A percentile compares a stretch with the other conserved stretches of the same genome.
phyloP scores from a whole-genome alignment of 495 filamentous ascomycete genomes.

The Tricharina praecox region DNA sequence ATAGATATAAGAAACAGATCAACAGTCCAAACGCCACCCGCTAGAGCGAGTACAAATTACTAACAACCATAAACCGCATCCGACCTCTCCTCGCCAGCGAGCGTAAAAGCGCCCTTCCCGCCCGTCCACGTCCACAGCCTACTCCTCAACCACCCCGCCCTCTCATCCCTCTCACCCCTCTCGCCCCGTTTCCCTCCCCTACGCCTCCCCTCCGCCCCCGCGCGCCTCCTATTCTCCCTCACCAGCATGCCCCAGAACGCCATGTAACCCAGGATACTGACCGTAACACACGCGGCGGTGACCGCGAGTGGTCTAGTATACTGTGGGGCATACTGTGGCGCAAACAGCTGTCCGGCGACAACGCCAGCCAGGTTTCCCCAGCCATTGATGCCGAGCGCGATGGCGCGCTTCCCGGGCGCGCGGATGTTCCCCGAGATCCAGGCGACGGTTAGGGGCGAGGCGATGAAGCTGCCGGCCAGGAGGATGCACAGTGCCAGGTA shows the following conservation, averaged over 20 bases:
- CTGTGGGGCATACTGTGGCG: conserved; percentile 28
- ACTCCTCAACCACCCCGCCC: not conserved
- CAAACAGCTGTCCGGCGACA: conserved; percentile 33
- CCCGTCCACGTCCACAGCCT: not conserved
- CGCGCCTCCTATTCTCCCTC: conserved; percentile 28
- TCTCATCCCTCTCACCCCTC: not conserved
- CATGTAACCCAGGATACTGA: conserved; percentile 31
- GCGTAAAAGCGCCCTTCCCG: not conserved
- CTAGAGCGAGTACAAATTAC: too few relatives aligned
- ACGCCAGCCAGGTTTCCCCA: conserved; percentile 44
- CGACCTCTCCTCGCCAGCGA: not conserved
- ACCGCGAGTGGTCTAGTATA: conserved; percentile 32
- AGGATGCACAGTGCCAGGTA: conserved; percentile 40
- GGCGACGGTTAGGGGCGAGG: conserved; percentile 39
- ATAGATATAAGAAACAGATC: too few relatives aligned
- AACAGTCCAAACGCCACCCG: too few relatives aligned
- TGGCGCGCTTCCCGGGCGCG: conserved; percentile 35
- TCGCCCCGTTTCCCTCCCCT: conserved; percentile 7
- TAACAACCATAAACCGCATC: not conserved
- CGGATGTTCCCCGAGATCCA: conserved; percentile 42
- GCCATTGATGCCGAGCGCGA: conserved; percentile 43
- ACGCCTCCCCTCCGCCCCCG: conserved; percentile 10
- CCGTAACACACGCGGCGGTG: conserved; percentile 31
- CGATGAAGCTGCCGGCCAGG: conserved; percentile 37
- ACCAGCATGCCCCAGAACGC: conserved; percentile 19